Evolutionary conservation across 495 filamentous ascomycete genomes (phyloP), one percentile per base, ranked within the genome.

Genomic region (Aspergillus carlsbadensis): DNA sequence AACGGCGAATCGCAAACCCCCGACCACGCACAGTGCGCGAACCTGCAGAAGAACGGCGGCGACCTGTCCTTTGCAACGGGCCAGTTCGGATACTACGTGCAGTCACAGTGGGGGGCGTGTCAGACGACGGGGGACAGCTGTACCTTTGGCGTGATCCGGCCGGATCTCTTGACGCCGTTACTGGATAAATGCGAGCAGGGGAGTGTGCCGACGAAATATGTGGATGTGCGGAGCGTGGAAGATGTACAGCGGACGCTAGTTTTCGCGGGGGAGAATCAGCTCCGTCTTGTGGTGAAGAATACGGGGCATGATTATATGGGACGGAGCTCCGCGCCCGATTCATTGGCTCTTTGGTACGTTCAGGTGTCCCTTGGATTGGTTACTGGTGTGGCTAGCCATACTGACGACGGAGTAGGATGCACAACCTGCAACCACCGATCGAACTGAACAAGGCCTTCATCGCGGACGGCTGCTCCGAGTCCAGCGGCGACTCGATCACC

Each of bases 211-310:
- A 4, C 6, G 11, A 58, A 58, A 31, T 58, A 58, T 31, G 40
- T 58, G n/a, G 48, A 58, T 10, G 56, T 40, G 5, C 15, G 34
- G 10, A 29, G 14, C 8, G 49, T 59, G 6, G 42, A 54, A 14
- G 41, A 59, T 17, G 35, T 59, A 7, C 48, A 15, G 42, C 44
- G 51, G 58, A 41, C 11, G 15, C 17, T 54, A 31, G 41, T n/a
- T 2, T 65, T 65, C 52, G 62, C 62, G 14, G 52, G 29, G 14
- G 15, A 56, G 47, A 18, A 58, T 21, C 73, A 78, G 66, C 62
- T 77, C 26, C 73, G 73, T 7, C 37, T 69, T 13, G 62, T 64
- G 22, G 48, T 69, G 15, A 69, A 69, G 73, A 79, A 78, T 49
- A 79, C 73, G 13, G 78, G 78, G 8, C 76, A 84, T 49, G 57